Evolutionary conservation across 2,329 filamentous ascomycete species (phyloP), one percentile per base, ranked within the genome.

Genomic region (Colletotrichum melonis): DNA sequence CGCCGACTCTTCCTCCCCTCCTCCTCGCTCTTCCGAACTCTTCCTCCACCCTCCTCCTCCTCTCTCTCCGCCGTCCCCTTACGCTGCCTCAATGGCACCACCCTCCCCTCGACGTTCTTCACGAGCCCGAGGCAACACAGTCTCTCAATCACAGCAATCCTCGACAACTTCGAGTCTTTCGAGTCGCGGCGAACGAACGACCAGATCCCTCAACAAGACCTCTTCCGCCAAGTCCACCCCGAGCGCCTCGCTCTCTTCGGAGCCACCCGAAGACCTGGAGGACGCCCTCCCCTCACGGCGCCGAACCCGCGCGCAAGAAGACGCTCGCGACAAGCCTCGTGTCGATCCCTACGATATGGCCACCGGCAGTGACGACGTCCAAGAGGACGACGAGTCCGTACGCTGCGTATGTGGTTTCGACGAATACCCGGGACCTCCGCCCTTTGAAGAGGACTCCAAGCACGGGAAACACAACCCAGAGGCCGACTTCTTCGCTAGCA

Each of bases 361-460:
- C 56, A 91, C 92, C 82, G 93, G 92, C 76, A 89, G 88, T 73
- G 91, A 91, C 75, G 92, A 95, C 69, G 89, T 93, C 62, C 93
- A 94, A 73, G 93, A 93, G 79, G 95, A 98, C 82, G 95, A 98
- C 80, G 97, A 98, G 86, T 92, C 97, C 69, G 98, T 98, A 80
- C 92, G 97, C 77, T 99, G 97, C 85, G 92, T 99, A 76, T 99
- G 97, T 84, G 95, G 95, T 78, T 92, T 93, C 78, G 95, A 97
- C 80, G 97, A 99, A 71, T 98, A 98, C 84, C 97, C 97, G 26
- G 97, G 97, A 67, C 93, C 92, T 78, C 90, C 93, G 72, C 89
- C 90, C 69, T 88, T 90, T 78, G 89, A 92, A 76, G 86, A 88
- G 67, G 86, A 88, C 76, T 81, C 84, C 66, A 88, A 88, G 75